Percentiles rank a stretch among this genome's conserved stretches.
Conservation (phyloP, 148 eudicot genomes). For the Amaranthus palmeri region DNA sequence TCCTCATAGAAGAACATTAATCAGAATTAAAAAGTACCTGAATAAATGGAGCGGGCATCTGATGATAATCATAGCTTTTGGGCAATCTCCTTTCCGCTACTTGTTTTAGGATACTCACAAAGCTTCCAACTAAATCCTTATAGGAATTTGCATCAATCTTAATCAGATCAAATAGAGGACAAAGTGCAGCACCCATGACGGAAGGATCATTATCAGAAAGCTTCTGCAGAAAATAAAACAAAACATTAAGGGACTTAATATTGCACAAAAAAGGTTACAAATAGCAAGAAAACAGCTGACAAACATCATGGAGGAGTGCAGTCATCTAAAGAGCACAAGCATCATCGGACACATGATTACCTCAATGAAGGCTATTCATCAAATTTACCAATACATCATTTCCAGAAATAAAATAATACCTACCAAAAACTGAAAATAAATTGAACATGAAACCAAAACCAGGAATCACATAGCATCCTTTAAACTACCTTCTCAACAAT, state of each 20-base stretch:
- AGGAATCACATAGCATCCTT: background rate
- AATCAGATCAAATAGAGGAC: conserved; percentile 84
- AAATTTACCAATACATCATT: background rate
- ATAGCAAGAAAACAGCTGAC: background rate
- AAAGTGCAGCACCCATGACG: conserved; percentile 93
- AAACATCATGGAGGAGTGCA: conserved; percentile 1
- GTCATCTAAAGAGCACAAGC: background rate
- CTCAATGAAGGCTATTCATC: background rate
- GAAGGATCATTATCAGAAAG: conserved; percentile 97
- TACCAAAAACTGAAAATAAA: background rate
- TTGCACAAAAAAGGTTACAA: background rate
- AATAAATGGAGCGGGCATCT: conserved; percentile 98
- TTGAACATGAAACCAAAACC: background rate
- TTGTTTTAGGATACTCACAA: conserved; percentile 94
- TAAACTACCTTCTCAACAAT: background rate
- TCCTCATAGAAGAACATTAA: background rate
- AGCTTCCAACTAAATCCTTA: conserved; percentile 83
- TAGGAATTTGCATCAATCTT: conserved; percentile 61
- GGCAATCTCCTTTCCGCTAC: conserved; percentile 94
- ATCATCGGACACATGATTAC: background rate
- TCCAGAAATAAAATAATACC: background rate
- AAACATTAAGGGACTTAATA: background rate
- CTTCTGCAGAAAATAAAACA: conserved; percentile 49
- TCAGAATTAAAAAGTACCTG: conserved; percentile 43
- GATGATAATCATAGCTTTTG: conserved; percentile 97